A percentile compares a stretch with the other conserved stretches of the same genome.
phyloP scores from a whole-genome alignment of 2,329 filamentous ascomycete genomes.

The Helminthosporium solani region DNA sequence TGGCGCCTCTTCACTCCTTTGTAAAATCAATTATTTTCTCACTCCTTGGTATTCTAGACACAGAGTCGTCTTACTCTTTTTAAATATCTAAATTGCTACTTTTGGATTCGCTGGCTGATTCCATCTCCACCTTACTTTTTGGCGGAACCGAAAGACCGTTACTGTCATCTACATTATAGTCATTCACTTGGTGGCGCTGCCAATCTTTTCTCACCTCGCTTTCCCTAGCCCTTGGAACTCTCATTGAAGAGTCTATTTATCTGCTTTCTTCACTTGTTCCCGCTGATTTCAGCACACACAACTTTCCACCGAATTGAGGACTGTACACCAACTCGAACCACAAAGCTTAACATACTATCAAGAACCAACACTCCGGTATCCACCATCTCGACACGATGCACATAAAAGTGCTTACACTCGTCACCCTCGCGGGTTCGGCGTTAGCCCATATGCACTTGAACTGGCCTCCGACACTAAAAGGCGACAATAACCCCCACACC shows the following conservation, averaged over 20 bases:
- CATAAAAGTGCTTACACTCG: conserved; percentile 24
- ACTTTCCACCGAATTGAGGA: too few relatives aligned
- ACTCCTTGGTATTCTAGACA: conserved; percentile 28
- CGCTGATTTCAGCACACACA: too few relatives aligned
- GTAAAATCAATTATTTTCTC: conserved; percentile 7
- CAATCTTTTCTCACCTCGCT: not conserved
- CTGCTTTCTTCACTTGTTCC: too few relatives aligned
- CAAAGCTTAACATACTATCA: not conserved
- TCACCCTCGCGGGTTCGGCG: conserved; percentile 31
- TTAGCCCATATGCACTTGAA: conserved; percentile 47
- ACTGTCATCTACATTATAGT: not conserved
- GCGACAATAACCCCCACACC: conserved; percentile 47
- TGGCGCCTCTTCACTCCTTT: conserved; percentile 32
- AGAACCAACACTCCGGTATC: not conserved
- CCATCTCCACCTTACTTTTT: conserved; percentile 1
- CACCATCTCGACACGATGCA: conserved; percentile 23
- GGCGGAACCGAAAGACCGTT: not conserved
- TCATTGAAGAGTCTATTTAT: not conserved
- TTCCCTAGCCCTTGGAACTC: conserved; percentile 11
- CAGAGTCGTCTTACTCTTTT: conserved; percentile 34
- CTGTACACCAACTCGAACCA: too few relatives aligned
- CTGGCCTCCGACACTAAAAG: conserved; percentile 47
- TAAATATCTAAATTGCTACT: conserved; percentile 18
- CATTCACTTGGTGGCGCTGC: not conserved
- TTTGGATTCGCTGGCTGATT: conserved; percentile 3